Evolutionary conservation across 2,329 filamentous ascomycete species (phyloP), one percentile per base, ranked within the genome.

Genomic region (Aspergillus piperis): DNA sequence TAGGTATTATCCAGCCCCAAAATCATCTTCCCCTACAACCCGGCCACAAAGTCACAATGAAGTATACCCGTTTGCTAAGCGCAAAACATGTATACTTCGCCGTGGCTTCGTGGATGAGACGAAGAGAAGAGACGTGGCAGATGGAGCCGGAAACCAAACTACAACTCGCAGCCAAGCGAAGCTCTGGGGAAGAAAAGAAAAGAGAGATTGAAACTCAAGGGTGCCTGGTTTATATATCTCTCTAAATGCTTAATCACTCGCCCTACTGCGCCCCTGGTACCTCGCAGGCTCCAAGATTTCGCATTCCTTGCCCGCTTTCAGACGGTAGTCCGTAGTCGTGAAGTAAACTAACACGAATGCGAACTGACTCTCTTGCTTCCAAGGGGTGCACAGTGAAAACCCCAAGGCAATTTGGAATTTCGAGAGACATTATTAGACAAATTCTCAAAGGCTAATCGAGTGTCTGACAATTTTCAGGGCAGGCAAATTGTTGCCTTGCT

Each of bases 21-120:
- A n/a, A 32, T 50, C 47, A 50, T 30, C 47, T 50, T 50, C 25
- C 5, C 47, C 25, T 30, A 32, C 47, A 50, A 10, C 47, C 47
- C 47, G 47, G 47, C 47, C 47, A 50, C 47, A 50, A 50, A 50
- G 47, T 50, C 47, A 50, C 47, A 50, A 50, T 50, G 47, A 50
- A 50, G 47, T 50, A 50, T 50, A 50, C 47, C 47, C 47, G 25
- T 30, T n/a, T 19, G 25, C 47, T 7, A 17, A 4, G 13, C 15
- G 47, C 25, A 30, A 30, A 17, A 19, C 47, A 30, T 50, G 47
- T 50, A 50, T 15, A 50, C 47, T 50, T 50, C 47, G 47, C 15
- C 47, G 47, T 50, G 47, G 7, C 47, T 27, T 50, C 25, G 47
- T 50, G 47, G 47, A 50, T 50, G 47, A 17, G 47, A 50, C 23